Evolutionary conservation across 768 basidiomycete genomes (phyloP), one percentile per base, ranked within the genome.

Genomic region (Psilocybe subaeruginosa): DNA sequence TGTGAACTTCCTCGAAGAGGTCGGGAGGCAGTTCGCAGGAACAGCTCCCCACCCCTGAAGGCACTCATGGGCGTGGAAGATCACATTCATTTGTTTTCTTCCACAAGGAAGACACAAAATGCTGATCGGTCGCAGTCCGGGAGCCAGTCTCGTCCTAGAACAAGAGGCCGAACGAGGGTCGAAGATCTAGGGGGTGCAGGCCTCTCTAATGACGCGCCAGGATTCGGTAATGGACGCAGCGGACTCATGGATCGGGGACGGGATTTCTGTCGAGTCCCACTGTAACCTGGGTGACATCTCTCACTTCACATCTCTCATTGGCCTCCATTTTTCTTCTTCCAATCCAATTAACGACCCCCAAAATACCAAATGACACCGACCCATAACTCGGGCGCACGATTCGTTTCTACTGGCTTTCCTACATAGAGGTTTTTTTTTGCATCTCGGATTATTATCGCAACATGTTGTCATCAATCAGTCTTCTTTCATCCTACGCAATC

Each of bases 221-320:
- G 89, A 8, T 85, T 75, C 60, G 89, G 88, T 4, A 76, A 75
- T 45, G 89, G 89, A 55, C 82, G 89, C 54, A 90, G 88, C 64
- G 90, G 89, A 6, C 71, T 91, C 53, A 64, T 83, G 54, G 75
- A 78, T 57, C 74, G 82, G 30, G 80, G 80, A 67, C 73, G 77
- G 23, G 67, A 63, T 33, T 55, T 56, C 52, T 57, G 47, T 54
- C 54, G 70, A 43, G 61, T 73, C 27, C 68, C 70, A 39, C 64
- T 73, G 58, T 73, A 65, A 66, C 59, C 55, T 17, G 58, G 51
- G 14, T 54, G 31, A 53, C 59, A 56, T 47, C 23, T 37, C 55
- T 31, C 43, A 27, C 31, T 29, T 45, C 45, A 33, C 50, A 31
- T 39, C 29, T 63, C 23, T 49, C 31, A 37, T 12, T 41, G n/a